Conservation (phyloP, 2,329 filamentous ascomycete species). For the Helotiales sp. region DNA sequence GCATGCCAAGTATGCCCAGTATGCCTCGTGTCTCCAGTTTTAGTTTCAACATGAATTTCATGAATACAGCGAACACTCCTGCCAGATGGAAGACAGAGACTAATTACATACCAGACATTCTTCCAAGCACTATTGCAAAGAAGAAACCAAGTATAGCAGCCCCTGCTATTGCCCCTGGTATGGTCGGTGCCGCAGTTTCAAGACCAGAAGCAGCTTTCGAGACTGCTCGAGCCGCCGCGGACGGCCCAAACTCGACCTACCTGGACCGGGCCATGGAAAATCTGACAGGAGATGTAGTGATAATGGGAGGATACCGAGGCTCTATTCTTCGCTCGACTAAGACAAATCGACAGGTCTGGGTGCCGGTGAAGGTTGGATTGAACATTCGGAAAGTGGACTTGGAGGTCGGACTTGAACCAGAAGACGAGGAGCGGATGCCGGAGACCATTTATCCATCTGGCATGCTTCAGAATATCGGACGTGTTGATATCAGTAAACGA, state of each 20-base stretch:
- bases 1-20: slow-evolving; percentile 47
- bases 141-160: slow-evolving; percentile 28
- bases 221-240: slow-evolving; percentile 17
- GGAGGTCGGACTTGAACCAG: slow-evolving; percentile 79
- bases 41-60: slow-evolving; percentile 45
- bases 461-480: slow-evolving; percentile 90
- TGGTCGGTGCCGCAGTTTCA: slow-evolving; percentile 26
- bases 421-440: slow-evolving; percentile 84
- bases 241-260: slow-evolving; percentile 52
- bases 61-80: slow-evolving; percentile 34
- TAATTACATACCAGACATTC: slow-evolving; percentile 40
- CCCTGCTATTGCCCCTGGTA: slow-evolving; percentile 30
- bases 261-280: slow-evolving; percentile 62
- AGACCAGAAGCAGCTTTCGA: slow-evolving; percentile 28
- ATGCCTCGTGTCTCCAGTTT: slow-evolving; percentile 49
- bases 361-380: slow-evolving; percentile 88
- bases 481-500: slow-evolving; percentile 84
- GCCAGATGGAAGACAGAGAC: slow-evolving; percentile 34
- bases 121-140: slow-evolving; percentile 32
- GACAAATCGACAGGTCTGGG: slow-evolving; percentile 87
- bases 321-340: slow-evolving; percentile 86
- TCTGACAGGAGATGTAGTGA: slow-evolving; percentile 82
- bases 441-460: slow-evolving; percentile 83
- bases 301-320: slow-evolving; percentile 89
- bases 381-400: slow-evolving; percentile 92